Evolutionary conservation across 495 filamentous ascomycete genomes (phyloP), one percentile per base, ranked within the genome.

Genomic region (Pseudotulostoma volvatum): DNA sequence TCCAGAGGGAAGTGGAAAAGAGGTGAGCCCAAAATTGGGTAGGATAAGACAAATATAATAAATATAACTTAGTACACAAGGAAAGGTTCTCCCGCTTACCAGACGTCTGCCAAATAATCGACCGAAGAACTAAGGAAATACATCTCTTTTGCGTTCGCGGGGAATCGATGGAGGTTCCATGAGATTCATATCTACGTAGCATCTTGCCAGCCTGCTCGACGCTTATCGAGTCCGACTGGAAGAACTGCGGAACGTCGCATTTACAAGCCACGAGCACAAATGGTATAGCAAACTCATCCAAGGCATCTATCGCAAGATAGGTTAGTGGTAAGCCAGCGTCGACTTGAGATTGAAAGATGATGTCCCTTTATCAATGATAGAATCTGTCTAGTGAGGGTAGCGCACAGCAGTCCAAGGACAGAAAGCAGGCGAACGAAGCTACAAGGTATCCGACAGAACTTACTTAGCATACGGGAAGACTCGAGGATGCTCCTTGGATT

Each of bases 231-330:
- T 28, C 23, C 5, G 23, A 28, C 23, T 11, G 11, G 23, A 28
- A 28, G 23, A 28, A 5, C 11, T 28, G 23, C 11, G 23, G 11
- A 34, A 88, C 65, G 50, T 92, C 85, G 61, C 80, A 88, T 65
- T 92, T 93, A 46, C 77, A 84, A 37, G 83, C 77, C 23, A 88
- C 84, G 34, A 92, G 68, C 32, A 85, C 60, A 41, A 75, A 76
- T 5, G 85, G 84, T 16, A 90, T 57, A 15, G 66, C 61, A 11
- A 75, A 71, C 42, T 74, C 75, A 37, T 67, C 63, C 43, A 90
- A 65, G 7, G 71, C 75, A 56, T 78, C 85, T 93, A 51, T 49
- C 44, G 9, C 17, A 21, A 39, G 31, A 48, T 20, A 14, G n/a
- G n/a, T n/a, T 13, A 9, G n/a, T n/a, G n/a, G n/a, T n/a, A n/a